A percentile compares a stretch with the other conserved stretches of the same genome.
phyloP scores from a whole-genome alignment of 2,329 filamentous ascomycete genomes.

The Cladosporium velox region DNA sequence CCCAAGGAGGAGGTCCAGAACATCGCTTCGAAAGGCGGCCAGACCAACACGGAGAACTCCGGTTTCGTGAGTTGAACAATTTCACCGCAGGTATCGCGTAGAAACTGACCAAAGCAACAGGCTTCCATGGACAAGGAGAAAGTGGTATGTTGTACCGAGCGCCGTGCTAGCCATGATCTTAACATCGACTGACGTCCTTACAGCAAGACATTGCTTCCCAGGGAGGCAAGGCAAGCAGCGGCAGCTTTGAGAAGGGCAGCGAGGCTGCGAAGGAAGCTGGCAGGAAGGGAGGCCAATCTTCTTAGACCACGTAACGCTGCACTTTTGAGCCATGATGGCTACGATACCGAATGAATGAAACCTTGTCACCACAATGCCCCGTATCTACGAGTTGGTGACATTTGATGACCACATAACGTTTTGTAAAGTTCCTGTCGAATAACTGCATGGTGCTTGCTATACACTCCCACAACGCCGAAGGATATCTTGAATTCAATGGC shows the following conservation, averaged over 20 bases:
- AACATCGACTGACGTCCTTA: neutral
- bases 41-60: conserved; percentile 34
- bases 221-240: conserved; percentile 45
- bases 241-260: conserved; percentile 24
- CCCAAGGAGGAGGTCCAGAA: conserved; percentile 51
- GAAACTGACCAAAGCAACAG: neutral
- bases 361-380: neutral
- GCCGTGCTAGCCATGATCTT: neutral
- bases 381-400: neutral
- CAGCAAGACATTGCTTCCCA: conserved; percentile 48
- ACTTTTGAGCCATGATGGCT: conserved; percentile 23
- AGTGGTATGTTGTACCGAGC: conserved; percentile 1
- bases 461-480: conserved; percentile 12
- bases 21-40: conserved; percentile 53
- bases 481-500: conserved; percentile 13
- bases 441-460: neutral
- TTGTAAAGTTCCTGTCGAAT: neutral
- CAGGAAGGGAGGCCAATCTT: conserved; percentile 24
- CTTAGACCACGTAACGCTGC: neutral
- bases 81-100: neutral
- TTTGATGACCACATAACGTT: neutral
- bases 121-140: conserved; percentile 18
- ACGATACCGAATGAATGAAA: neutral
- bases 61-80: neutral
- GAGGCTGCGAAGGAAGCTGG: conserved; percentile 28